These are phyloP conservation scores for Botrytis cinerea DNA, from an alignment of 2,329 filamentous ascomycete genomes.

Conservation along the genomic window DNA sequence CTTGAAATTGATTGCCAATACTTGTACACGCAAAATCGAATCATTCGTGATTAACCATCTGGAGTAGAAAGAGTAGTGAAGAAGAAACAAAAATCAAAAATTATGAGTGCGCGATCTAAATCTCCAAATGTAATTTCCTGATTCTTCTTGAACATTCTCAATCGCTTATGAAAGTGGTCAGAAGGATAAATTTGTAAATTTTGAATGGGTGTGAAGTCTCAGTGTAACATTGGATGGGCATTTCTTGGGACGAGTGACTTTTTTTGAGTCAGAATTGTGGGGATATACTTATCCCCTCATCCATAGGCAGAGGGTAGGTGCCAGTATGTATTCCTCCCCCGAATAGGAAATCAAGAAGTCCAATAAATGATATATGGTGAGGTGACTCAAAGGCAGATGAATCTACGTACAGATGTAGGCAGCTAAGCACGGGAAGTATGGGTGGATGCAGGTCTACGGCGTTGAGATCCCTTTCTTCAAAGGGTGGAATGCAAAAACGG, in stretches of 20 bases:
- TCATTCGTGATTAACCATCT: background rate
- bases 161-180: conserved; percentile 10
- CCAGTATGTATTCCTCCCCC: conserved; percentile 8
- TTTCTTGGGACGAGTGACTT: conserved; percentile 18
- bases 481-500: background rate
- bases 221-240: conserved; percentile 14
- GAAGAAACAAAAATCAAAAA: background rate
- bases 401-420: background rate
- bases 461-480: background rate
- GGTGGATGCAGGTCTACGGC: conserved; percentile 12
- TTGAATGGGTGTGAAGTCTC: conserved; percentile 8
- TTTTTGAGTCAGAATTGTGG: conserved; percentile 22
- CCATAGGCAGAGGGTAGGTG: background rate
- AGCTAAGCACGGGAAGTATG: conserved; percentile 12
- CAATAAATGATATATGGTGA: conserved; percentile 2
- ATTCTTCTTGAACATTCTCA: background rate
- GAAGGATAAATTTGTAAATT: conserved; percentile 1
- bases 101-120: conserved; percentile 6
- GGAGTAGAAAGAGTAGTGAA: too few species aligned
- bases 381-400: background rate
- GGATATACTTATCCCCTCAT: conserved; percentile 14
- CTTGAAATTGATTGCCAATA: background rate
- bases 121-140: background rate
- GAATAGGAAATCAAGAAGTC: conserved; percentile 10
- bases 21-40: background rate